Evolutionary conservation across 495 filamentous ascomycete genomes (phyloP).

Genomic region (Penicillium cinerascens): DNA sequence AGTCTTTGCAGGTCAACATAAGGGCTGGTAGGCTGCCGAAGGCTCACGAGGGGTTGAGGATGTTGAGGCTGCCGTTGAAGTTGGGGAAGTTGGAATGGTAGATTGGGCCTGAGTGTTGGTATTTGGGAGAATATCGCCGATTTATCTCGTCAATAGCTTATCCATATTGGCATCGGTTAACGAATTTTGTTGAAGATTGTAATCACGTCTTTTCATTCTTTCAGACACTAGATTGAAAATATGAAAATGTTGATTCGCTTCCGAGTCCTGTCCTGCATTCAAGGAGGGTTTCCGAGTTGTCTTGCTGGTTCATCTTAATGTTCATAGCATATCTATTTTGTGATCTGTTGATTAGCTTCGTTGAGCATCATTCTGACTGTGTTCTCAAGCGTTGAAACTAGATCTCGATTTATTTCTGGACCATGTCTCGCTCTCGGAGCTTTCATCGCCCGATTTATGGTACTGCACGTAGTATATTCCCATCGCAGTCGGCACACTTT

Average conservation of each 20-base stretch:
- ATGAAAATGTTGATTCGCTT: background rate
- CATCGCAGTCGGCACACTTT: background rate
- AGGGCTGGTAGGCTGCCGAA: slow-evolving; percentile 48
- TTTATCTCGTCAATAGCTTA: no score
- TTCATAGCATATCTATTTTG: background rate
- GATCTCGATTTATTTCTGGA: background rate
- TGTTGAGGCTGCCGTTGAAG: slow-evolving; percentile 47
- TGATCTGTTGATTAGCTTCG: background rate
- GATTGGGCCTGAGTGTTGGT: background rate
- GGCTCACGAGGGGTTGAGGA: slow-evolving; percentile 27
- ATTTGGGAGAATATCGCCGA: background rate
- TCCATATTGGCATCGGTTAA: no score
- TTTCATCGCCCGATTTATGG: background rate
- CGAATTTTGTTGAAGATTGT: no score
- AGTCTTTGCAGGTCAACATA: slow-evolving; percentile 58
- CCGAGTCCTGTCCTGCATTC: no score
- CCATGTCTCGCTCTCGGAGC: background rate
- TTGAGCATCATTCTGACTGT: background rate
- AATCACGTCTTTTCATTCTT: no score
- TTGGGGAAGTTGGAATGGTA: slow-evolving; percentile 22
- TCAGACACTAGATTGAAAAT: background rate
- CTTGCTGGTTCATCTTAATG: background rate
- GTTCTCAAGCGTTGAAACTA: background rate
- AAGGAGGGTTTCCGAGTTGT: no score
- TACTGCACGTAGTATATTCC: background rate